Evolutionary conservation across 768 basidiomycete genomes (phyloP).

Genomic region (Gymnopilus junonius): DNA sequence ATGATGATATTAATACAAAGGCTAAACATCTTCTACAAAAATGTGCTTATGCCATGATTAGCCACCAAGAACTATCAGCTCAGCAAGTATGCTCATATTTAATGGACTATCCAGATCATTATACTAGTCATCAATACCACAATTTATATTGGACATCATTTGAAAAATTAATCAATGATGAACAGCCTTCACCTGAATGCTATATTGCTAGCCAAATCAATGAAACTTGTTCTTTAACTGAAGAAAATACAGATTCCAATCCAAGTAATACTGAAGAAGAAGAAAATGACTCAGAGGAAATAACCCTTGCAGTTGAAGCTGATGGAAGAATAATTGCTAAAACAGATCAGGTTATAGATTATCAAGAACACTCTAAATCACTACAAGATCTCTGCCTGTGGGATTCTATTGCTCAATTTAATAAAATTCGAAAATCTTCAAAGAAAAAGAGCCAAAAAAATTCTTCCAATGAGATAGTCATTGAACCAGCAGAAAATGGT

Average conservation of each 20-base stretch:
- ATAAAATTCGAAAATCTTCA: slow-evolving; percentile 23
- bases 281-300: slow-evolving; percentile 11
- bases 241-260: neutral
- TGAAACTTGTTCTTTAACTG: neutral
- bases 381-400: slow-evolving; percentile 27
- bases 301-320: slow-evolving; percentile 10
- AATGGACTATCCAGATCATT: slow-evolving; percentile 38
- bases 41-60: slow-evolving; percentile 40
- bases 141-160: slow-evolving; percentile 40
- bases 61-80: slow-evolving; percentile 42
- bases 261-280: slow-evolving; percentile 10
- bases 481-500: too few species aligned
- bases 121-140: slow-evolving; percentile 37
- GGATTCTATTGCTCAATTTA: slow-evolving; percentile 30
- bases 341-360: slow-evolving; percentile 28
- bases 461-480: too few species aligned
- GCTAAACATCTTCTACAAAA: slow-evolving; percentile 41
- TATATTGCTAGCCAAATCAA: neutral
- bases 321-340: slow-evolving; percentile 17
- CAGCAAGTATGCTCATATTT: slow-evolving; percentile 42
- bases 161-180: slow-evolving; percentile 27
- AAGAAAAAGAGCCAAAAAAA: too few species aligned
- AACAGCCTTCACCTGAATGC: slow-evolving; percentile 29
- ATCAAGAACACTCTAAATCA: slow-evolving; percentile 19
- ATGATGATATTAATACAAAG: slow-evolving; percentile 13